phyloP scores from a whole-genome alignment of 2,329 filamentous ascomycete species.

The Phyllosticta capitalensis region DNA sequence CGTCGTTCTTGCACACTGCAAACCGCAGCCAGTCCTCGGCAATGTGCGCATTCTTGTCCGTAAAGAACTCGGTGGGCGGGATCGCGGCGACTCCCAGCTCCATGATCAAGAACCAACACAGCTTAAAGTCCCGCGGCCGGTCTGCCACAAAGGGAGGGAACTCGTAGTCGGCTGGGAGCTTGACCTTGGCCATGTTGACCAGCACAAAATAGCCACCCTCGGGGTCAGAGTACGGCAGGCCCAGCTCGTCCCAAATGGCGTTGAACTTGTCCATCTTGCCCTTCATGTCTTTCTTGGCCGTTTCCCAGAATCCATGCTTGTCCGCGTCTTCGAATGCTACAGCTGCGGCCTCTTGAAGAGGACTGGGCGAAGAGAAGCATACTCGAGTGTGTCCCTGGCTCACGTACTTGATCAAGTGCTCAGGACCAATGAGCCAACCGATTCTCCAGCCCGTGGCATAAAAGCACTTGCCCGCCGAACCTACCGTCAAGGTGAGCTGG shows the following conservation, averaged over 20 bases:
- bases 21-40: conserved; percentile 92
- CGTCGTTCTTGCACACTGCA: conserved; percentile 91
- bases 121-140: conserved; percentile 84
- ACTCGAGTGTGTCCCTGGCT: conserved; percentile 90
- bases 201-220: conserved; percentile 97
- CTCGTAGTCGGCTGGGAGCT: conserved; percentile 70
- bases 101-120: conserved; percentile 94
- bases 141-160: conserved; percentile 84
- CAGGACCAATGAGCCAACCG: conserved; percentile 85
- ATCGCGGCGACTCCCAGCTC: conserved; percentile 94
- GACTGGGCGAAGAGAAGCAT: conserved; percentile 89
- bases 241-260: conserved; percentile 43
- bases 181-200: conserved; percentile 83
- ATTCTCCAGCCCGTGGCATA: conserved; percentile 97
- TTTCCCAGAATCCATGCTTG: conserved; percentile 74
- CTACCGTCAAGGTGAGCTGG: conserved; percentile 81
- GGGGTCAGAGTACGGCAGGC: conserved; percentile 67
- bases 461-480: conserved; percentile 95
- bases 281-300: conserved; percentile 78
- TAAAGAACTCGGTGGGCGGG: conserved; percentile 95
- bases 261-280: conserved; percentile 82
- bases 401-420: conserved; percentile 83
- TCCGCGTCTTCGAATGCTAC: conserved; percentile 92
- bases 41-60: conserved; percentile 68
- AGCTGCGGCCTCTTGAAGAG: conserved; percentile 86